A percentile compares a stretch with the other conserved stretches of the same genome.
Conservation (phyloP, 768 basidiomycete species). For the Floccularia luteovirens region DNA sequence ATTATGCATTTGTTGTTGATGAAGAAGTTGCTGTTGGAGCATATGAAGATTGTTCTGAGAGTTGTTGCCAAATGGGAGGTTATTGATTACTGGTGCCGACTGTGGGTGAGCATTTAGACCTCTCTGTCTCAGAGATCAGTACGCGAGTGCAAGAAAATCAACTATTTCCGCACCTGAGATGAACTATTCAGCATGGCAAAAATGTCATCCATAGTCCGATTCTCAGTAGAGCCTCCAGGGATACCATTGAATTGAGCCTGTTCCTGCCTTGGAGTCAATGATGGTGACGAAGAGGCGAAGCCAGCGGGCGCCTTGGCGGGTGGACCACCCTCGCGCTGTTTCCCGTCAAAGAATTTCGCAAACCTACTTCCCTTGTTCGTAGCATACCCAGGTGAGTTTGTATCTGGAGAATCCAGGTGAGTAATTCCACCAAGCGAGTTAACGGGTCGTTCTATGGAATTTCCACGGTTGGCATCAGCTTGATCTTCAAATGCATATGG, state of each 20-base stretch:
- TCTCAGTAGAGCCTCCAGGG: constrained; percentile 34
- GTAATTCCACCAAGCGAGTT: constrained; percentile 9
- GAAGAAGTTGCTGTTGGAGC: constrained; percentile 37
- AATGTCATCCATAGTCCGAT: constrained; percentile 69
- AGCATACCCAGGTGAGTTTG: constrained; percentile 35
- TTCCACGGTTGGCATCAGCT: constrained; percentile 9
- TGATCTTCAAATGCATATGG: neutral
- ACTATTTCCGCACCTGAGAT: constrained; percentile 46
- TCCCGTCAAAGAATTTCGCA: constrained; percentile 84
- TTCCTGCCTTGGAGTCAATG: constrained; percentile 40
- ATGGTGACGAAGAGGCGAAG: constrained; percentile 38
- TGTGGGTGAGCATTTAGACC: constrained; percentile 23
- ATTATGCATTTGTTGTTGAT: constrained; percentile 31
- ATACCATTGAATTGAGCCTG: constrained; percentile 23
- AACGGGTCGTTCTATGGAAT: constrained; percentile 1
- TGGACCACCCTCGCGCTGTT: constrained; percentile 36
- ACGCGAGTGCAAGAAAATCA: neutral
- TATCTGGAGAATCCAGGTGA: constrained; percentile 17
- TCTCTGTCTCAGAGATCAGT: constrained; percentile 12
- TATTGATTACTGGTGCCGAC: constrained; percentile 15
- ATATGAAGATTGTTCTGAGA: constrained; percentile 28
- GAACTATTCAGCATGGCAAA: constrained; percentile 77
- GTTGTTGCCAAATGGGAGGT: constrained; percentile 24
- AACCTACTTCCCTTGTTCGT: constrained; percentile 73
- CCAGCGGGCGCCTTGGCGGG: constrained; percentile 29